Conservation (phyloP, 2,329 filamentous ascomycete genomes). For the Thermothelomyces thermophilus region DNA sequence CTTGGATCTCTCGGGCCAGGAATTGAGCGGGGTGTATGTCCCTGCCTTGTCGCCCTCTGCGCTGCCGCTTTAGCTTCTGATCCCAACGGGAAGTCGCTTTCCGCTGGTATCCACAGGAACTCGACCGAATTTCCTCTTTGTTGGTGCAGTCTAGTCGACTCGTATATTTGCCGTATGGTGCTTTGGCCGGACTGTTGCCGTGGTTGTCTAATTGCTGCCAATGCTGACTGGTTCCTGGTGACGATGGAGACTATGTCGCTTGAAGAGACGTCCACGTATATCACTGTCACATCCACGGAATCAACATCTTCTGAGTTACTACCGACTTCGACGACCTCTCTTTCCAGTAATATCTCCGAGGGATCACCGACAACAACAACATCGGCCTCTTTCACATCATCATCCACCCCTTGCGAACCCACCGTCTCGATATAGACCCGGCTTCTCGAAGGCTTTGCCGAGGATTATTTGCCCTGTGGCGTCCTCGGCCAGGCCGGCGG, state of each 20-base stretch:
- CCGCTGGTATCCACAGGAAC: conserved; percentile 6
- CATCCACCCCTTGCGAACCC: too few relatives aligned
- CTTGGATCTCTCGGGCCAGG: too few relatives aligned
- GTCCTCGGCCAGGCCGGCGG: conserved; percentile 49
- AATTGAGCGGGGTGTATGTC: neutral
- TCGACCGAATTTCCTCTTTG: conserved; percentile 8
- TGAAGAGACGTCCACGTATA: too few relatives aligned
- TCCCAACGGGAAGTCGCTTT: conserved; percentile 8
- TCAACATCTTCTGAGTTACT: too few relatives aligned
- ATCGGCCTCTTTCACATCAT: too few relatives aligned
- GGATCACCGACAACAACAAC: too few relatives aligned
- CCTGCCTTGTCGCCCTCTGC: conserved; percentile 5
- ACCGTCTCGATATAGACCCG: too few relatives aligned
- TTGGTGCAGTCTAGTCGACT: neutral
- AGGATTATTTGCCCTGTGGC: conserved; percentile 60
- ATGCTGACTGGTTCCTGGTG: conserved; percentile 7
- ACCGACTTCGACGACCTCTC: too few relatives aligned
- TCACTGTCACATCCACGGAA: too few relatives aligned
- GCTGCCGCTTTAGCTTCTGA: conserved; percentile 10
- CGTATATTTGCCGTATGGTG: conserved; percentile 10
- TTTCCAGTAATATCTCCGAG: too few relatives aligned
- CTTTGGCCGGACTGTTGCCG: conserved; percentile 1
- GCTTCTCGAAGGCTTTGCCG: conserved; percentile 78
- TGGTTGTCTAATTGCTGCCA: conserved; percentile 5
- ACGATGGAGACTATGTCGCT: conserved; percentile 1